Conservation (phyloP, 2,329 filamentous ascomycete genomes). For the Trichoderma sp. region DNA sequence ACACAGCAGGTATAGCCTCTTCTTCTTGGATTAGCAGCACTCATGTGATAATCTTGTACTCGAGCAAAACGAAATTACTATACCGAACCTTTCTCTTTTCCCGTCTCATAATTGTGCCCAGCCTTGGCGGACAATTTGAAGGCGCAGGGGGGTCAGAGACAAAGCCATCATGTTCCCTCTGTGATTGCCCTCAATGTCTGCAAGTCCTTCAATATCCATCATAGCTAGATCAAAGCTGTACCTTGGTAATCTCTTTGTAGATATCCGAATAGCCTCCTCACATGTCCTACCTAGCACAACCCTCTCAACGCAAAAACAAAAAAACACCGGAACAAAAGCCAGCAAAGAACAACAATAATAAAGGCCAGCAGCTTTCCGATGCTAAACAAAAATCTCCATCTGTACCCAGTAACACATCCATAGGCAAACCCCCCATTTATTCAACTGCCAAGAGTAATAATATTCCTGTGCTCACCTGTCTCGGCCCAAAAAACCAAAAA, state of each 20-base stretch:
- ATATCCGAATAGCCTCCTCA: neutral
- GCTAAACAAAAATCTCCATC: neutral
- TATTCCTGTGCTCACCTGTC: neutral
- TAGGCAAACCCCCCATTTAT: neutral
- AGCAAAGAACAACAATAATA: neutral
- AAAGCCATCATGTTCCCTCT: neutral
- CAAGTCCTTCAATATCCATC: neutral
- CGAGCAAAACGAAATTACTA: too few species aligned
- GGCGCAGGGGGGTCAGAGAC: neutral
- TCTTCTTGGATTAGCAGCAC: too few species aligned
- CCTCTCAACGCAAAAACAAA: neutral
- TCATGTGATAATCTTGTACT: too few species aligned
- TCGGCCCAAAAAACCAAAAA: neutral
- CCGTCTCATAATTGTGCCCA: too few species aligned
- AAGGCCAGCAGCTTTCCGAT: neutral
- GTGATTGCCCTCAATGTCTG: neutral
- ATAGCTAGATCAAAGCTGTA: neutral
- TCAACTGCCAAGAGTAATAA: neutral
- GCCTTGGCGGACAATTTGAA: too few species aligned
- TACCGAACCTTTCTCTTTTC: too few species aligned
- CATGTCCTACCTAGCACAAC: too few species aligned
- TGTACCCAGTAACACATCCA: neutral
- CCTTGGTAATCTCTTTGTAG: fast-evolving
- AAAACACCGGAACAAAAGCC: neutral
- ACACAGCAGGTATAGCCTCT: too few species aligned